Conservation (phyloP, 306 rosid genomes). For the Malus sieversii region DNA sequence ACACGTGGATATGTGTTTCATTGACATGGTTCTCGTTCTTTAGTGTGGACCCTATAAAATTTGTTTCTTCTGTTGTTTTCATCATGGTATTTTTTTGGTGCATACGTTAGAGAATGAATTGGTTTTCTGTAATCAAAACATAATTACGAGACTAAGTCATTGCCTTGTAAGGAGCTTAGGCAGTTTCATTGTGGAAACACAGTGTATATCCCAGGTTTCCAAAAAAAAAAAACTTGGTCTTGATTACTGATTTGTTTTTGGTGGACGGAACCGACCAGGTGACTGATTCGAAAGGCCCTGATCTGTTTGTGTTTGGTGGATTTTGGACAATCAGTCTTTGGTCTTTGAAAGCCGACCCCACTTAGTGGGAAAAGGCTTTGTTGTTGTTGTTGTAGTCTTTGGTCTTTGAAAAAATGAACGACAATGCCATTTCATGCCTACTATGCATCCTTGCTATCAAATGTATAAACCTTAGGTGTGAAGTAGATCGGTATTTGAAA, state of each 20-base stretch:
- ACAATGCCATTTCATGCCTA: not conserved
- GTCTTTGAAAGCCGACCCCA: not conserved
- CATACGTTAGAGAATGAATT: not conserved
- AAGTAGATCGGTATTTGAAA: not conserved
- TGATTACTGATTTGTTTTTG: not conserved
- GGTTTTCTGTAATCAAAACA: not conserved
- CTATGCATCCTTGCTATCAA: not conserved
- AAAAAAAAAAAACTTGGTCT: not conserved
- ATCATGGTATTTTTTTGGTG: not conserved
- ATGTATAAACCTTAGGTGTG: not conserved
- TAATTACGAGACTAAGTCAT: not conserved
- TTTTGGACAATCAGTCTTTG: not conserved
- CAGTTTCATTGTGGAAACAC: not conserved
- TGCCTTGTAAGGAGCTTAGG: not conserved
- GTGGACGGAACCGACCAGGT: not conserved
- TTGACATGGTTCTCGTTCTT: not conserved
- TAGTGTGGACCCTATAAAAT: not conserved
- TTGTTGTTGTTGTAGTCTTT: too few species aligned
- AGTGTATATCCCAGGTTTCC: not conserved
- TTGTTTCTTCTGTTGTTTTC: too few species aligned
- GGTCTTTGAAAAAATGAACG: not conserved
- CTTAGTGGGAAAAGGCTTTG: too few species aligned
- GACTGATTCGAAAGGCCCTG: not conserved
- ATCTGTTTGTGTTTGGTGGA: not conserved
- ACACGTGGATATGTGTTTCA: not conserved